Percentiles rank a stretch among this genome's conserved stretches.
phyloP scores from a whole-genome alignment of 2,329 filamentous ascomycete genomes.

The Ascochyta fabae region DNA sequence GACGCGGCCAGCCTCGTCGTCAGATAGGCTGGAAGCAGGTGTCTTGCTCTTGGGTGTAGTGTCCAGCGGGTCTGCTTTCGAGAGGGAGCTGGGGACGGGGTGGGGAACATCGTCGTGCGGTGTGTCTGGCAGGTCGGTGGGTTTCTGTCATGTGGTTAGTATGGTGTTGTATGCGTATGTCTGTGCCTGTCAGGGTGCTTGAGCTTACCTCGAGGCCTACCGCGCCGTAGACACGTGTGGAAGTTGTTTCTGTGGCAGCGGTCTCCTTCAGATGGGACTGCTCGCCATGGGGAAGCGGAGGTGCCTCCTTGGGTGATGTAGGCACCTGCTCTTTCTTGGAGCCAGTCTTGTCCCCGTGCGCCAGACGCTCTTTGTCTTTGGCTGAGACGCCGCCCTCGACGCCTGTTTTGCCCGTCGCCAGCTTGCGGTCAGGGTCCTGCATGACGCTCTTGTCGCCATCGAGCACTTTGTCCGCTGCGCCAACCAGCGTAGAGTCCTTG shows the following conservation, averaged over 20 bases:
- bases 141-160: slow-evolving; percentile 65
- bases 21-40: slow-evolving; percentile 36
- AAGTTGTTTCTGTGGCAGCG: slow-evolving; percentile 16
- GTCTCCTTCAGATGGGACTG: slow-evolving; percentile 62
- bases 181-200: background rate
- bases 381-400: slow-evolving; percentile 89
- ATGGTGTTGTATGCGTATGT: background rate
- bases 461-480: slow-evolving; percentile 53
- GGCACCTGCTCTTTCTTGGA: slow-evolving; percentile 76
- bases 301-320: slow-evolving; percentile 83
- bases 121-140: slow-evolving; percentile 77
- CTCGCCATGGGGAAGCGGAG: slow-evolving; percentile 81
- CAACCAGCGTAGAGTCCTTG: slow-evolving; percentile 37
- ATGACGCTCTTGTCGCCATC: slow-evolving; percentile 78
- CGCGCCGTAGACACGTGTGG: slow-evolving; percentile 38
- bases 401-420: slow-evolving; percentile 84
- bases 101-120: slow-evolving; percentile 73
- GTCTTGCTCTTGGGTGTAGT: slow-evolving; percentile 35
- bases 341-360: slow-evolving; percentile 69
- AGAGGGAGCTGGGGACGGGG: slow-evolving; percentile 68
- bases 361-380: slow-evolving; percentile 78
- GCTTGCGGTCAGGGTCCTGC: slow-evolving; percentile 80
- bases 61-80: slow-evolving; percentile 65
- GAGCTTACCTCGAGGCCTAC: slow-evolving; percentile 48
- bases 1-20: slow-evolving; percentile 63